Percentiles rank a stretch among this genome's conserved stretches.
Evolutionary conservation across 306 rosid species (phyloP).

Genomic region (Benincasa hispida): DNA sequence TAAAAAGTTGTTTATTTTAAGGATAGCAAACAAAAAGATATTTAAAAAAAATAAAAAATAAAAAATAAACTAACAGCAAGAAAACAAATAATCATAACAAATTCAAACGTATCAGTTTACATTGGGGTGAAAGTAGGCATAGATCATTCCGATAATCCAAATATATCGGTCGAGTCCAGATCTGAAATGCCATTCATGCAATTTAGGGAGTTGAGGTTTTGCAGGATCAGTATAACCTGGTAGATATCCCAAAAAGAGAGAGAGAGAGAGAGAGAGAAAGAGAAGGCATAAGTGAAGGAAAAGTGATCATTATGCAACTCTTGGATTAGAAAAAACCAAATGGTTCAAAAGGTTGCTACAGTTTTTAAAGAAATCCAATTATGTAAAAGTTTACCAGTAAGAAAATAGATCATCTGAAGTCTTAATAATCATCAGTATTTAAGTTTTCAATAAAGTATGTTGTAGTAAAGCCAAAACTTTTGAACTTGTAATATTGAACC

Average conservation of each 20-base stretch:
- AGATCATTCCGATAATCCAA: constrained; percentile 96
- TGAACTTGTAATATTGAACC: not conserved
- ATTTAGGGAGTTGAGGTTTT: constrained; percentile 71
- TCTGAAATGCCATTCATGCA: constrained; percentile 99
- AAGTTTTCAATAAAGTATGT: not conserved
- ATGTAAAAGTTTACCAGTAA: not conserved
- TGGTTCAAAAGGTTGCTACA: not conserved
- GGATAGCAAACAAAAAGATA: not conserved
- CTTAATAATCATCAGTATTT: not conserved
- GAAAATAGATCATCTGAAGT: not conserved
- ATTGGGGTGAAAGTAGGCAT: constrained; percentile 88
- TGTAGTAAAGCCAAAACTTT: not conserved
- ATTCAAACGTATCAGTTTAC: constrained; percentile 30
- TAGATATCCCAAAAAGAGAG: constrained; percentile 5
- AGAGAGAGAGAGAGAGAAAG: too few species aligned
- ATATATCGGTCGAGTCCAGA: constrained; percentile 99
- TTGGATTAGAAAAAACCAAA: not conserved
- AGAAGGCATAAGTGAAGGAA: not conserved
- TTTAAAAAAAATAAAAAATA: too few species aligned
- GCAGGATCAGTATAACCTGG: constrained; percentile 97
- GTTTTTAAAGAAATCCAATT: not conserved
- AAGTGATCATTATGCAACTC: not conserved
- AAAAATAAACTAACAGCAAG: constrained; percentile 7
- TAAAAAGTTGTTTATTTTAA: constrained; percentile 1
- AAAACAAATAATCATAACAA: not conserved